Base-by-base conservation (phyloP, 2,329 filamentous ascomycete species). In the Coniochaeta sp. region DNA sequence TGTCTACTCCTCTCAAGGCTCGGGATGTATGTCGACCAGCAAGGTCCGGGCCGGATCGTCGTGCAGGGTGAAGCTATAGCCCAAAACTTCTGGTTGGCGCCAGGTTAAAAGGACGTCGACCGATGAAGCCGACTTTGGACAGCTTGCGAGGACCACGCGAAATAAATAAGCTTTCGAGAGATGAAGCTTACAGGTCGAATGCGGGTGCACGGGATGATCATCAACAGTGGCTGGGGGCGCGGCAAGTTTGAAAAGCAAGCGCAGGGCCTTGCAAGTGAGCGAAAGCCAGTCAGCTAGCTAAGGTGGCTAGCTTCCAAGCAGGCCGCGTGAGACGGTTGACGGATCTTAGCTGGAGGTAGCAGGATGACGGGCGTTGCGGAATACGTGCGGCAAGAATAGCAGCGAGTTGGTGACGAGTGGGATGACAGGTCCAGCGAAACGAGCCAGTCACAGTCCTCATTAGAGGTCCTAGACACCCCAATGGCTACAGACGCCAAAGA, bases 391-490 rank as follows among this genome's bases (percentile, higher is more conserved):
- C 66, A 64, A 64, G 60, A 63, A 67, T 66, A 63, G 64, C 67
- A 62, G 63, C 63, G 61, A 64, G 64, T 57, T 24, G 43, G 62
- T 60, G 59, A 58, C 55, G 54, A 50, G 64, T 67, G 60, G 70
- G 68, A 70, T 72, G 65, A 66, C 14, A 69, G 69, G n/a, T 70
- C 71, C 70, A 72, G 69, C 65, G 67, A 66, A 68, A 66, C 68
- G 67, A 69, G 71, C 75, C 75, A 77, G 71, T 76, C 70, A 77
- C 67, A 62, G 68, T 66, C 64, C 67, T 69, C 61, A 70, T 63
- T 66, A 64, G 60, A 66, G 69, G 69, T 67, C 70, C 70, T 69
- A 69, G 63, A 64, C 69, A 70, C 14, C 63, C 71, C 69, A 76
- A 71, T 77, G 76, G 76, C 69, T 67, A 66, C 62, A 64, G 59